These are phyloP conservation scores for Smittium mucronatum DNA, from an alignment of 371 early-diverging fungal species.

Conservation along the genomic window DNA sequence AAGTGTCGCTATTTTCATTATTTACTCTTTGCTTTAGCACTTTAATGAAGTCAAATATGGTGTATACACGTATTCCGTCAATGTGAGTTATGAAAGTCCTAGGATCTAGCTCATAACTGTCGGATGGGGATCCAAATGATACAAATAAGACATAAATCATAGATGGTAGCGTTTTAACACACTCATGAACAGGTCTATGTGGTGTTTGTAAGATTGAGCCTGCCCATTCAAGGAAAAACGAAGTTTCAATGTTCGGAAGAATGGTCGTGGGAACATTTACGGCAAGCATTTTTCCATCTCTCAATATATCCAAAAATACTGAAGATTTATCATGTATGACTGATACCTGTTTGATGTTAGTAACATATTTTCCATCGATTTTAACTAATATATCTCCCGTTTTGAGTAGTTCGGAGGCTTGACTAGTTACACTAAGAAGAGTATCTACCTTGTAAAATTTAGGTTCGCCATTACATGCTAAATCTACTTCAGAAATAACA, in stretches of 20 bases:
- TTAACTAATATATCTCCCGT: conserved; percentile 82
- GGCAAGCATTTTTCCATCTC: conserved; percentile 39
- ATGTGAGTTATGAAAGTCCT: background rate
- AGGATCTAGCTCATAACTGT: background rate
- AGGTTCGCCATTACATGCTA: background rate
- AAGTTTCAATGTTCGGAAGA: conserved; percentile 39
- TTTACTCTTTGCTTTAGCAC: background rate
- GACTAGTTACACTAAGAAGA: background rate
- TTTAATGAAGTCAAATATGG: background rate
- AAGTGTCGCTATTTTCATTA: background rate
- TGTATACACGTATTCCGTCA: background rate
- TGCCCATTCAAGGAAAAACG: conserved; percentile 57
- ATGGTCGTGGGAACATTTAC: conserved; percentile 34
- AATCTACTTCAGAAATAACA: background rate
- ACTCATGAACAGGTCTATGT: background rate
- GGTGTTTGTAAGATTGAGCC: background rate
- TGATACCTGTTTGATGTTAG: conserved; percentile 51
- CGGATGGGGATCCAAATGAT: background rate
- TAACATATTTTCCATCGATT: conserved; percentile 51
- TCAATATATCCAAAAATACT: conserved; percentile 37
- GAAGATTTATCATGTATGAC: conserved; percentile 13
- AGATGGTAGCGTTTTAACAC: background rate
- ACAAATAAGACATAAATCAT: background rate
- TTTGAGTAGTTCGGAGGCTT: conserved; percentile 37
- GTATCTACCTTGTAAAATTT: background rate